These are phyloP conservation scores for Ophiostoma sp. DNA, from an alignment of 2,329 filamentous ascomycete genomes.

Conservation along the genomic window DNA sequence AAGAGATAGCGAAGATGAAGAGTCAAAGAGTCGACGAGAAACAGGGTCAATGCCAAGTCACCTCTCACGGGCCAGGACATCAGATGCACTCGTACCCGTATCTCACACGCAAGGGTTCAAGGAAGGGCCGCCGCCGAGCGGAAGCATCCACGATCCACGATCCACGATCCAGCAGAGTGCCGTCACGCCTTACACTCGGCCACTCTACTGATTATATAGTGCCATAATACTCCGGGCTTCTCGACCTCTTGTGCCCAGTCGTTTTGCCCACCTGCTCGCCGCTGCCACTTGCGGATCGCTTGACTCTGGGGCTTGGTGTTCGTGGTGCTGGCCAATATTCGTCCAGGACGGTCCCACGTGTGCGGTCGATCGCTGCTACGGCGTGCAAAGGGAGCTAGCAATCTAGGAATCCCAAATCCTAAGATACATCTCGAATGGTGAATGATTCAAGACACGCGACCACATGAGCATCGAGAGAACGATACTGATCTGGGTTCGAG, in stretches of 20 bases:
- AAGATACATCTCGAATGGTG: neutral
- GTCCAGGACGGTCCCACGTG: constrained; percentile 25
- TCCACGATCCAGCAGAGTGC: neutral
- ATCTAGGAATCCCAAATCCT: neutral
- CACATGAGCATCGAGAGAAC: neutral
- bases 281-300: neutral
- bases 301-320: neutral
- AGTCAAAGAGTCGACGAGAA: neutral
- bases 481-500: neutral
- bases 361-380: constrained; percentile 6
- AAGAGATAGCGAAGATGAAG: neutral
- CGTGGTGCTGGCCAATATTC: constrained; percentile 21
- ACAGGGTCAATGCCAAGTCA: constrained; percentile 4
- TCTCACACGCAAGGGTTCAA: neutral
- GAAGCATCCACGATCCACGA: constrained; percentile 2
- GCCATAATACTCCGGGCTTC: neutral
- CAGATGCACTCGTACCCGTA: neutral
- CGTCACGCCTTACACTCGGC: neutral
- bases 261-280: constrained; percentile 26
- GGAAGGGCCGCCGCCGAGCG: neutral
- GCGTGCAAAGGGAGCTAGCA: neutral
- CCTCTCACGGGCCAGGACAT: neutral
- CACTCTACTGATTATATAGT: too few species aligned
- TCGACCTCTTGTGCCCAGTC: constrained; percentile 23
- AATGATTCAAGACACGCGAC: neutral